phyloP scores from a whole-genome alignment of 208 protist genomes.

The Trichomonas gallinae region DNA sequence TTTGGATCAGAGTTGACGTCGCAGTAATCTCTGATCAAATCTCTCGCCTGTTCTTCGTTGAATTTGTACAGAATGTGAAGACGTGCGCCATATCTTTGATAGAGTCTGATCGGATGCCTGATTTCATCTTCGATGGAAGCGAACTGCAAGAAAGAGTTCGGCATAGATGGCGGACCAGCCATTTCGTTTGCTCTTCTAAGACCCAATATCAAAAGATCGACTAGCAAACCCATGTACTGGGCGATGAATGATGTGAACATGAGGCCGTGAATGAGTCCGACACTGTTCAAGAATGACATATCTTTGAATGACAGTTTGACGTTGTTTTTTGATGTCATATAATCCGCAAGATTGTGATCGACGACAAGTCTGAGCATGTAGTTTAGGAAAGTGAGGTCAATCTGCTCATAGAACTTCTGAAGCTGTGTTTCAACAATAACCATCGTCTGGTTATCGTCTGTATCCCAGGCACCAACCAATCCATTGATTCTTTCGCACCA shows the following conservation, averaged over 20 bases:
- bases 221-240: slow-evolving; percentile 97
- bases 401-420: slow-evolving; percentile 93
- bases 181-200: slow-evolving; percentile 90
- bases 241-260: slow-evolving; percentile 98
- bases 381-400: slow-evolving; percentile 98
- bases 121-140: slow-evolving; percentile 73
- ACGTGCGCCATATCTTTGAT: slow-evolving; percentile 76
- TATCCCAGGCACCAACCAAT: slow-evolving; percentile 89
- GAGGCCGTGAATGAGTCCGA: slow-evolving; percentile 94
- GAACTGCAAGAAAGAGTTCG: slow-evolving; percentile 96
- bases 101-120: slow-evolving; percentile 75
- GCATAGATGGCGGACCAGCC: slow-evolving; percentile 76
- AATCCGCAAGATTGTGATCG: slow-evolving; percentile 99
- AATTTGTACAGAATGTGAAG: slow-evolving; percentile 92
- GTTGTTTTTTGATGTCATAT: slow-evolving; percentile 99
- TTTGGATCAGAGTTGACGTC: slow-evolving; percentile 97
- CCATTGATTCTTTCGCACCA: slow-evolving; percentile 99
- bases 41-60: slow-evolving; percentile 82
- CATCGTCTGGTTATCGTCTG: slow-evolving; percentile 79
- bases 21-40: slow-evolving; percentile 92
- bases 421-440: slow-evolving; percentile 92
- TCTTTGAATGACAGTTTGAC: slow-evolving; percentile 98
- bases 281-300: slow-evolving; percentile 97
- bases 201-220: slow-evolving; percentile 96
- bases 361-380: slow-evolving; percentile 96